Conservation (phyloP, 164 flowering plant species). For the Umbilicus rupestris region DNA sequence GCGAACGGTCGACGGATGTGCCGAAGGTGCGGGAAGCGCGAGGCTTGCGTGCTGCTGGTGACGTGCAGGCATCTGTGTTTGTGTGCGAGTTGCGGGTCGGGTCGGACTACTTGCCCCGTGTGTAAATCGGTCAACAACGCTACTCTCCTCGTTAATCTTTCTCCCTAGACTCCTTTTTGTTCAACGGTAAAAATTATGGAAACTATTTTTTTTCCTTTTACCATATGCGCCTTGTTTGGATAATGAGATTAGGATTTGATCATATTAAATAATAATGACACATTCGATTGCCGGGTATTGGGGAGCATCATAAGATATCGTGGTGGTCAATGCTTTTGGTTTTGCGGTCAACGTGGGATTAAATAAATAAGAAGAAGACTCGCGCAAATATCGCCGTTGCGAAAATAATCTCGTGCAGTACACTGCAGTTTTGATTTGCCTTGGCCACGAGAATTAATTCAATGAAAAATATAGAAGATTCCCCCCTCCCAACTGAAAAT, state of each 20-base stretch:
- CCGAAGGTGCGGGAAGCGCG: conserved; percentile 24
- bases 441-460: too few relatives aligned
- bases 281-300: too few relatives aligned
- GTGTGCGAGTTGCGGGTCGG: conserved; percentile 38
- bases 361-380: conserved; percentile 22
- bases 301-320: too few relatives aligned
- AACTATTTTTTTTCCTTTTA: too few relatives aligned
- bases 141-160: conserved; percentile 44
- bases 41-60: conserved; percentile 45
- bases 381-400: conserved; percentile 48
- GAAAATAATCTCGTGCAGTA: conserved; percentile 5
- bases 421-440: too few relatives aligned
- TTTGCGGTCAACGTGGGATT: neutral
- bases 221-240: too few relatives aligned
- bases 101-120: conserved; percentile 44
- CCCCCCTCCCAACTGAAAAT: neutral
- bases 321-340: too few relatives aligned
- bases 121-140: conserved; percentile 39
- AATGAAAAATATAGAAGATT: too few relatives aligned
- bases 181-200: too few relatives aligned
- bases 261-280: too few relatives aligned
- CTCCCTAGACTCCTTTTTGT: neutral
- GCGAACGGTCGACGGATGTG: too few relatives aligned
- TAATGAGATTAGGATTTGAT: too few relatives aligned
- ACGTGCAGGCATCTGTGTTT: conserved; percentile 66